Percentiles rank a stretch among this genome's conserved stretches.
Evolutionary conservation across 495 filamentous ascomycete genomes (phyloP).

Genomic region (Penicillium canescens): DNA sequence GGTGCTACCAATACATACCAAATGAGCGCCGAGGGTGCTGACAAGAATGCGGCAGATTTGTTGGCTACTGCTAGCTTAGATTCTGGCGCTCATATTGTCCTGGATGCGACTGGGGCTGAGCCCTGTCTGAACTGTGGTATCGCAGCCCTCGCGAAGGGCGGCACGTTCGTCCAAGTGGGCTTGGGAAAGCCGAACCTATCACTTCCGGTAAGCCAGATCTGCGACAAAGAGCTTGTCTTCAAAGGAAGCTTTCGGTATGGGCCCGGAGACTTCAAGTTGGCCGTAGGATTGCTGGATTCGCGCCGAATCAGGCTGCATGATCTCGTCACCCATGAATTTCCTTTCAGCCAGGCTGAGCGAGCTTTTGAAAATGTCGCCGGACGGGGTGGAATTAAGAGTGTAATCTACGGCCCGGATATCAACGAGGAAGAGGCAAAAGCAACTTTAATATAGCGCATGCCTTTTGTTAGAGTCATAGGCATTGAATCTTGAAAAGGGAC

Average conservation of each 20-base stretch:
- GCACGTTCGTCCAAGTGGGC: conserved; percentile 80
- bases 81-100: conserved; percentile 65
- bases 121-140: conserved; percentile 70
- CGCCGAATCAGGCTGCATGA: conserved; percentile 69
- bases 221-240: conserved; percentile 76
- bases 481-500: no score
- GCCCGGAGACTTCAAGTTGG: conserved; percentile 74
- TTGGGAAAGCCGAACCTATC: conserved; percentile 74
- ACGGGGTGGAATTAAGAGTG: conserved; percentile 27
- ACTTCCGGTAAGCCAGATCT: conserved; percentile 80
- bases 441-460: neutral
- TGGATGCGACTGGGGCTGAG: conserved; percentile 80
- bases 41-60: conserved; percentile 61
- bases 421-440: conserved; percentile 19
- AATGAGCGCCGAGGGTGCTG: conserved; percentile 33
- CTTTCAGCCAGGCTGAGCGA: conserved; percentile 17
- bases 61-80: conserved; percentile 43
- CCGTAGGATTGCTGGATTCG: conserved; percentile 64
- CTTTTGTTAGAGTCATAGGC: no score
- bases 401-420: conserved; percentile 31
- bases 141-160: conserved; percentile 66
- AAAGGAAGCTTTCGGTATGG: conserved; percentile 82
- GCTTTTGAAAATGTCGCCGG: conserved; percentile 23
- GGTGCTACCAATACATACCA: conserved; percentile 65
- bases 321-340: conserved; percentile 57